These are phyloP conservation scores for Pseudocercospora pini-densiflorae DNA, from an alignment of 2,329 filamentous ascomycete genomes.

Conservation along the genomic window DNA sequence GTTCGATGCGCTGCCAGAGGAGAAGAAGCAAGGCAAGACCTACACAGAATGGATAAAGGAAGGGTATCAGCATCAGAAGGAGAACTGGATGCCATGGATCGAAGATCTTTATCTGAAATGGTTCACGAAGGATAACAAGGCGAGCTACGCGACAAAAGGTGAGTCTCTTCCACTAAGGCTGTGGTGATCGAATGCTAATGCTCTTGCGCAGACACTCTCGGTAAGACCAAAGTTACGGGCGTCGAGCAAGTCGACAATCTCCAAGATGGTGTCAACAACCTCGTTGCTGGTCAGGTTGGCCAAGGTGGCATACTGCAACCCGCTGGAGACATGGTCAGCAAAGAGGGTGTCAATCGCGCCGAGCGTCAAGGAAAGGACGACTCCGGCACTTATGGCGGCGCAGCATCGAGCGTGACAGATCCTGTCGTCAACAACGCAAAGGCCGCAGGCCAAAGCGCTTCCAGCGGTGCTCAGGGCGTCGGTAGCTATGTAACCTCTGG, in stretches of 20 bases:
- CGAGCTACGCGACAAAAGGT: slow-evolving; percentile 72
- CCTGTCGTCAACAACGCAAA: slow-evolving; percentile 36
- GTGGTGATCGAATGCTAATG: background rate
- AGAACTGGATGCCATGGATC: slow-evolving; percentile 76
- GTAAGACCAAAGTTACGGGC: slow-evolving; percentile 72
- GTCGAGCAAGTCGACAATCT: slow-evolving; percentile 69
- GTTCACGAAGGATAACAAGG: slow-evolving; percentile 79
- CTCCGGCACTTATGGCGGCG: slow-evolving; percentile 55
- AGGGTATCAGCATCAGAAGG: slow-evolving; percentile 73
- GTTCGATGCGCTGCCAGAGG: slow-evolving; percentile 38
- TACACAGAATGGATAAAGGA: slow-evolving; percentile 63
- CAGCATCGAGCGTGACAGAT: slow-evolving; percentile 43
- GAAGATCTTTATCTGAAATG: slow-evolving; percentile 73
- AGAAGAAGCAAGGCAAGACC: slow-evolving; percentile 38
- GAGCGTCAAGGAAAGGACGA: slow-evolving; percentile 70
- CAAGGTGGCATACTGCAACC: slow-evolving; percentile 70
- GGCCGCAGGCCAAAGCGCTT: slow-evolving; percentile 33
- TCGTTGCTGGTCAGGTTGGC: slow-evolving; percentile 67
- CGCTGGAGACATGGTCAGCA: slow-evolving; percentile 64
- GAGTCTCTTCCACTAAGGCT: slow-evolving; percentile 28
- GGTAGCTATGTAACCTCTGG: slow-evolving; percentile 36
- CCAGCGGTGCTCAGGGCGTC: slow-evolving; percentile 32
- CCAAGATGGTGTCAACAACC: slow-evolving; percentile 68
- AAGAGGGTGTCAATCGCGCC: slow-evolving; percentile 68
- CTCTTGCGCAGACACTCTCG: slow-evolving; percentile 60